Base-by-base conservation (phyloP, 192 early-diverging fungal species). In the Entomortierella parvispora region DNA sequence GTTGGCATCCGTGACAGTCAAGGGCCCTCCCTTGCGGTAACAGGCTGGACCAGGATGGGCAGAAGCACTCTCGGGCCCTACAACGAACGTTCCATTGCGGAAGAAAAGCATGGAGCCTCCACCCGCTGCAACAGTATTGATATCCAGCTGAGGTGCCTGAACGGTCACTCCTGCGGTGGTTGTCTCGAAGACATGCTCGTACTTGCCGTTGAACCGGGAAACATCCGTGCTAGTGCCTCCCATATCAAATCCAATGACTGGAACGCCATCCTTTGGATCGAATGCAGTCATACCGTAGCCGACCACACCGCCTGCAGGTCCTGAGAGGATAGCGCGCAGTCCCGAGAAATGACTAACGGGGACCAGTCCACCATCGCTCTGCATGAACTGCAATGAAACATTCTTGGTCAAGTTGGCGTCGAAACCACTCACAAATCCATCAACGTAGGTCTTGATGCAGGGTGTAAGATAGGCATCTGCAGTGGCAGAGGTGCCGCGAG, bases 221-320 rank as follows among this genome's bases (percentile, higher is more conserved):
- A 99, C 97, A 81, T 99, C 97, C 4, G 92, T 93, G 56, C 90
- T 92, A 12, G 90, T 92, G 18, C 94, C 95, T 28, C 95, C 96
- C 97, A 97, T 98, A 82, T 98, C 97, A 68, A 99, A 99, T 5
- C 96, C 97, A 68, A 99, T 95, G 17, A 97, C 90, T 0, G 93
- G 88, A 4, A 70, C 62, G 1, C 79, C 69, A 26, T 79, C 51
- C 45, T 87, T 81, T 25, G 79, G 61, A 46, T 81, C 79, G 57
- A 68, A 88, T 0, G 79, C 83, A 1, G 87, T 88, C 63, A 85
- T 79, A 8, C 81, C 87, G 52, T 86, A 86, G 0, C 87, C 97
- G 22, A 99, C 95, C 25, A 99, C 96, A 17, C 97, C 97, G 22
- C 90, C 97, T 0, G 97, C 97, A 14, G 97, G 96, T 1, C 97